Percentiles rank a stretch among this genome's conserved stretches.
Conservation (phyloP, 1,284 basidiomycete genomes). For the Trichosporon asahii region DNA sequence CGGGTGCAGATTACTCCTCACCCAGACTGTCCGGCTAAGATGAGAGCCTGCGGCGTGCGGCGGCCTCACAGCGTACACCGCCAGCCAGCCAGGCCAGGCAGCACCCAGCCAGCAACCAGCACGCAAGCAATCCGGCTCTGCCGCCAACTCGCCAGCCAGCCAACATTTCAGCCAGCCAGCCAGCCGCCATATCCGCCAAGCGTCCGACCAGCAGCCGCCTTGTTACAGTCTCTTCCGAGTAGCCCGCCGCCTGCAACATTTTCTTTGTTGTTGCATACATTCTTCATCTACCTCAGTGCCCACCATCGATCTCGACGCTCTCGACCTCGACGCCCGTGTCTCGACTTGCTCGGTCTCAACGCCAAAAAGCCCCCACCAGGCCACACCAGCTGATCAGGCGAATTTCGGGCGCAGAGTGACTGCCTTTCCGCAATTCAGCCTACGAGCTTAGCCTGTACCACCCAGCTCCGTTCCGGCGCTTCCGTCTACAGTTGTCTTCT, state of each 20-base stretch:
- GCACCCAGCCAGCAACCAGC: too few species aligned
- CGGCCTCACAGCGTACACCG: not conserved
- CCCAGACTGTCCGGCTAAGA: not conserved
- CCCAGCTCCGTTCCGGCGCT: not conserved
- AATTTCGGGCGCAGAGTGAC: not conserved
- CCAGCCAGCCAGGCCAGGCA: not conserved
- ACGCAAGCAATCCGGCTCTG: not conserved
- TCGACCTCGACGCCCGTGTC: not conserved
- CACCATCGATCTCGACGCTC: not conserved
- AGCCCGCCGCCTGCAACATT: not conserved
- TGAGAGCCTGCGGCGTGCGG: not conserved
- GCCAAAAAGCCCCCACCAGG: not conserved
- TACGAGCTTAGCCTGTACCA: not conserved
- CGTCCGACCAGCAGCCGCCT: not conserved
- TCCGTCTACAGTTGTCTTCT: not conserved
- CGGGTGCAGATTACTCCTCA: conserved; percentile 1
- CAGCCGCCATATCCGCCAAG: not conserved
- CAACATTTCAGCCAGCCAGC: not conserved
- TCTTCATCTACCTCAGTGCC: not conserved
- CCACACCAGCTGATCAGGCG: not conserved
- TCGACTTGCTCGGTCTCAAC: not conserved
- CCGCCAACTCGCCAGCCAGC: not conserved
- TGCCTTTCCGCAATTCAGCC: not conserved
- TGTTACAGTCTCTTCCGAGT: not conserved
- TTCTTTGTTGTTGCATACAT: not conserved